These are phyloP conservation scores for Calonectria pauciramosa DNA, from an alignment of 2,329 filamentous ascomycete species.

Conservation along the genomic window DNA sequence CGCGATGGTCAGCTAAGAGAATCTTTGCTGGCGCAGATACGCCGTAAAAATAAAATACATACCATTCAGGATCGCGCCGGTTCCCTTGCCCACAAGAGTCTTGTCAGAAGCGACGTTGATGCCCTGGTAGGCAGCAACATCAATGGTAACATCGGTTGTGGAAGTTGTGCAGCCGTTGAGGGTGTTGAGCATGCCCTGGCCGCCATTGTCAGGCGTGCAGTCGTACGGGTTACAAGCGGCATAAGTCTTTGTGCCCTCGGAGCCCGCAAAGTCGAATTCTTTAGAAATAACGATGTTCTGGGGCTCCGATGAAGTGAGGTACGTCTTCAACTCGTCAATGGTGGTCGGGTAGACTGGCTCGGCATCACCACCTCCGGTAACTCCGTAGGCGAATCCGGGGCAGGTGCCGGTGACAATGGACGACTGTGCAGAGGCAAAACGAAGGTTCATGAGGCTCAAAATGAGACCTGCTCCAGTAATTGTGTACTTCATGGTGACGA, in stretches of 20 bases:
- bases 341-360: background rate
- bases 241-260: background rate
- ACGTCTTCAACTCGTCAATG: background rate
- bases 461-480: background rate
- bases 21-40: background rate
- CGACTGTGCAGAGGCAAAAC: background rate
- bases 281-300: background rate
- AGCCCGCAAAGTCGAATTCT: background rate
- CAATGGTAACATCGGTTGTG: background rate
- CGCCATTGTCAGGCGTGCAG: background rate
- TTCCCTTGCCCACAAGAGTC: background rate
- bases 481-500: background rate
- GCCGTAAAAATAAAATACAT: background rate
- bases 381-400: background rate
- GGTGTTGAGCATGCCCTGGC: background rate
- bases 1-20: background rate
- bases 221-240: background rate
- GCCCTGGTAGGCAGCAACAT: background rate
- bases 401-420: constrained; percentile 5
- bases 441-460: background rate
- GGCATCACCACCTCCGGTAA: constrained; percentile 1
- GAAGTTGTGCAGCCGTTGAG: background rate
- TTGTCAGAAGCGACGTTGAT: background rate
- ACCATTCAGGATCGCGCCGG: background rate
- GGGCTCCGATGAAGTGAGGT: background rate